Conservation (phyloP, 1,284 basidiomycete genomes). For the Austropuccinia psidii region DNA sequence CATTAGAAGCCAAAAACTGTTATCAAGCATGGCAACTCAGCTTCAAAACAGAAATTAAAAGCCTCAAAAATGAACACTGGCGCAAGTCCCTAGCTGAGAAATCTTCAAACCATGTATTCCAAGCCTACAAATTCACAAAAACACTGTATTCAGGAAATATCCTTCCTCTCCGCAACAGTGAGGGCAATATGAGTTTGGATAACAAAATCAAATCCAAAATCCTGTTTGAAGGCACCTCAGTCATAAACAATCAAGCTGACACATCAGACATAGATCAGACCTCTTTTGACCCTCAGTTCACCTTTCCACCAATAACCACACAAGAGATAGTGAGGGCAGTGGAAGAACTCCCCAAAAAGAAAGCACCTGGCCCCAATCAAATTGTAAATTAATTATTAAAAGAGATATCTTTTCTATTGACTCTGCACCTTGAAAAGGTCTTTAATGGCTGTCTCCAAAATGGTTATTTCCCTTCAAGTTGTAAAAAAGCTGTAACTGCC, state of each 20-base stretch:
- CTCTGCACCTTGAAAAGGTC: background rate
- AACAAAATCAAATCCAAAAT: background rate
- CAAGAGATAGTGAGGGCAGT: background rate
- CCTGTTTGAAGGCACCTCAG: background rate
- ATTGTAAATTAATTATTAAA: background rate
- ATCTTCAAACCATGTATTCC: too few species aligned
- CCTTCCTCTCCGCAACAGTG: background rate
- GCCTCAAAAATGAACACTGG: background rate
- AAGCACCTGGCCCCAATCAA: background rate
- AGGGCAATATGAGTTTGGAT: background rate
- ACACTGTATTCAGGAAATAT: background rate
- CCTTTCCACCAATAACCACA: background rate
- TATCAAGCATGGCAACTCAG: background rate
- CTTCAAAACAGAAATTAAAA: background rate
- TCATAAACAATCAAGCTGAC: background rate
- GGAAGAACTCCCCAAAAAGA: too few species aligned
- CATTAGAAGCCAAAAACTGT: background rate
- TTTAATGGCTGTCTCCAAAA: background rate
- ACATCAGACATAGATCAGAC: background rate
- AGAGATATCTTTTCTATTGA: background rate
- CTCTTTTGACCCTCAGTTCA: background rate
- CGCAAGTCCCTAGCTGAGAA: too few species aligned
- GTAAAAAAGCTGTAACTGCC: constrained; percentile 11
- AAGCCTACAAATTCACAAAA: background rate
- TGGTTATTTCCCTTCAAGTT: background rate